A percentile compares a stretch with the other conserved stretches of the same genome.
These are phyloP conservation scores for Hypoxylon lenormandii DNA, from an alignment of 495 filamentous ascomycete species.

Conservation along the genomic window DNA sequence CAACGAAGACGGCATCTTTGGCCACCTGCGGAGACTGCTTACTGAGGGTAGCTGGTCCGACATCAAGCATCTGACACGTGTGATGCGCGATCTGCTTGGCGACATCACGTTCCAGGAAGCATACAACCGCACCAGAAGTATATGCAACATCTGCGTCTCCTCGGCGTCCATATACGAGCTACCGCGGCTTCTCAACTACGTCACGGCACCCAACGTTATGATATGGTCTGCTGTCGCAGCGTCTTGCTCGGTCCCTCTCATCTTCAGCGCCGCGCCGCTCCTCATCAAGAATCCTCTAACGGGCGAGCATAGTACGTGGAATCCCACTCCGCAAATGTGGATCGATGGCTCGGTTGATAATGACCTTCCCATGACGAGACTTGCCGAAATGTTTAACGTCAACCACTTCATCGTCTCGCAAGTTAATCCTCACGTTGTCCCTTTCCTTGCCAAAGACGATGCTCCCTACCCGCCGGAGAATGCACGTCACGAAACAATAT, in stretches of 20 bases:
- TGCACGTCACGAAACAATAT: slow-evolving; percentile 56
- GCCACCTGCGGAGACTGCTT: slow-evolving; percentile 78
- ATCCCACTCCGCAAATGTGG: slow-evolving; percentile 81
- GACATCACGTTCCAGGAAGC: slow-evolving; percentile 95
- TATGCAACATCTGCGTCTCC: slow-evolving; percentile 93
- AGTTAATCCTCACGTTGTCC: slow-evolving; percentile 92
- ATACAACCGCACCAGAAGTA: slow-evolving; percentile 88
- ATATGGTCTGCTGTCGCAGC: slow-evolving; percentile 97
- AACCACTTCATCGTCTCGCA: slow-evolving; percentile 98
- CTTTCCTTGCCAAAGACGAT: slow-evolving; percentile 82
- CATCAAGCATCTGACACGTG: slow-evolving; percentile 78
- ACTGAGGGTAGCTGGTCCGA: slow-evolving; percentile 87
- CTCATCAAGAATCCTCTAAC: slow-evolving; percentile 88
- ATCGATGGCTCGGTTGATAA: slow-evolving; percentile 96
- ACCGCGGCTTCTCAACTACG: slow-evolving; percentile 87
- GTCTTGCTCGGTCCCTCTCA: slow-evolving; percentile 90
- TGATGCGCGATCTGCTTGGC: slow-evolving; percentile 82
- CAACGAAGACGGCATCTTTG: slow-evolving; percentile 73
- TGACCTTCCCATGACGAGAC: slow-evolving; percentile 88
- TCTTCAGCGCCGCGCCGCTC: slow-evolving; percentile 80
- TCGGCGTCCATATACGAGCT: slow-evolving; percentile 87
- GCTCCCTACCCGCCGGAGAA: slow-evolving; percentile 58
- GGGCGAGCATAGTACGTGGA: slow-evolving; percentile 82
- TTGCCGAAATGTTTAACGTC: slow-evolving; percentile 97
- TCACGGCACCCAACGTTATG: slow-evolving; percentile 91